Conservation (phyloP, 805 yeast species). For the Ogataea minuta region DNA sequence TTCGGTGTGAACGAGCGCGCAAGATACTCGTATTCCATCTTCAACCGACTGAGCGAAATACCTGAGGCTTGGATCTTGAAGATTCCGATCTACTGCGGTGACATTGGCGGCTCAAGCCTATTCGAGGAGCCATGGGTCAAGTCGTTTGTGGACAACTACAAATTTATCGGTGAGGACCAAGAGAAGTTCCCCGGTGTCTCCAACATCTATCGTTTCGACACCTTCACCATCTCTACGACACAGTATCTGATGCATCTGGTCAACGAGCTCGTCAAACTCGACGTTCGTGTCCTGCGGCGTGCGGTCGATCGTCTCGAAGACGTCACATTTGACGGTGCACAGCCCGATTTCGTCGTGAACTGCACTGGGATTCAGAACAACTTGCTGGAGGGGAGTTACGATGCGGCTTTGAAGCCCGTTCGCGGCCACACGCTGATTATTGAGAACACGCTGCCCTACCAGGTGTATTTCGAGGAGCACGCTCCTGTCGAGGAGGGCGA, state of each 20-base stretch:
- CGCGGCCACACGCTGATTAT: constrained; percentile 60
- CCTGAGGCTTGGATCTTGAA: constrained; percentile 36
- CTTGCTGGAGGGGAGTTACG: constrained; percentile 49
- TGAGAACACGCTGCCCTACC: constrained; percentile 41
- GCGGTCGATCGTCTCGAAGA: constrained; percentile 44
- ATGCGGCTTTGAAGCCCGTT: constrained; percentile 45
- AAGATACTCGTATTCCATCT: constrained; percentile 34
- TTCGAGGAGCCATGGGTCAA: constrained; percentile 48
- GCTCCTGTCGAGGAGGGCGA: constrained; percentile 41
- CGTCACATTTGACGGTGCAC: constrained; percentile 20
- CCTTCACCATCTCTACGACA: constrained; percentile 59
- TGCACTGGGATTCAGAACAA: constrained; percentile 53
- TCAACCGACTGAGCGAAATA: constrained; percentile 35
- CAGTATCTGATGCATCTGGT: constrained; percentile 54
- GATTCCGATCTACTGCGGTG: constrained; percentile 27
- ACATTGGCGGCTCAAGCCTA: constrained; percentile 12
- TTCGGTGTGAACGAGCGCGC: constrained; percentile 42
- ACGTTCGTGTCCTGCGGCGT: constrained; percentile 46
- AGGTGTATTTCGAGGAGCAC: constrained; percentile 34
- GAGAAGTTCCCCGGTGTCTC: constrained; percentile 36
- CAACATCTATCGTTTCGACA: constrained; percentile 41
- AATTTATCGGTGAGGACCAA: constrained; percentile 29
- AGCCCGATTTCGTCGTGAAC: constrained; percentile 49
- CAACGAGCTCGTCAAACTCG: constrained; percentile 41
- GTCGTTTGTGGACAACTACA: constrained; percentile 41